These are phyloP conservation scores for Starmerella kuoi DNA, from an alignment of 805 yeast species.

Conservation along the genomic window DNA sequence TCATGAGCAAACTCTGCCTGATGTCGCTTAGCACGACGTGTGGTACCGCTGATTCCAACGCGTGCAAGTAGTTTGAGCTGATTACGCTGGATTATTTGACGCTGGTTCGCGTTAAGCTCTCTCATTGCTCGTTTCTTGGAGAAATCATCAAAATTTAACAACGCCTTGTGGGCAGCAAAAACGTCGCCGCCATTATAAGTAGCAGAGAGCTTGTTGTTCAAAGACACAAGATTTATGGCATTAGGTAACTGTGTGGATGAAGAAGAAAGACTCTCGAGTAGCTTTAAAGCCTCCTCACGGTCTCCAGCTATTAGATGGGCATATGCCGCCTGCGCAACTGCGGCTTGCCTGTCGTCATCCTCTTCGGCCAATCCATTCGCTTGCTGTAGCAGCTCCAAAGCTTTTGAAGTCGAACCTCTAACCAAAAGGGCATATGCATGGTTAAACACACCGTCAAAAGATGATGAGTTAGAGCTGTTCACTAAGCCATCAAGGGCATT, in stretches of 20 bases:
- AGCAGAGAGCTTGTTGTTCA: constrained; percentile 32
- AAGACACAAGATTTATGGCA: constrained; percentile 31
- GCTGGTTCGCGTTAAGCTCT: constrained; percentile 25
- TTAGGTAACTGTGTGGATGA: constrained; percentile 1
- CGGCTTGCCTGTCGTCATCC: constrained; percentile 38
- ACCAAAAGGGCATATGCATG: constrained; percentile 40
- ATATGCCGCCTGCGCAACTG: constrained; percentile 47
- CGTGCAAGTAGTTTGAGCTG: constrained; percentile 32
- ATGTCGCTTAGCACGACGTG: constrained; percentile 18
- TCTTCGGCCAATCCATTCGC: constrained; percentile 36
- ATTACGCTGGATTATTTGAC: constrained; percentile 31
- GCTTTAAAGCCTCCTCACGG: constrained; percentile 14
- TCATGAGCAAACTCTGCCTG: constrained; percentile 14
- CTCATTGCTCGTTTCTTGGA: neutral
- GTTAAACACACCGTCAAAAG: constrained; percentile 53
- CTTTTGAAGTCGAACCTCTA: constrained; percentile 31
- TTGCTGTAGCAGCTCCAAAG: constrained; percentile 35
- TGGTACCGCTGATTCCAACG: constrained; percentile 26
- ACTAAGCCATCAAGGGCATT: constrained; percentile 20
- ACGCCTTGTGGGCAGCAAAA: constrained; percentile 14
- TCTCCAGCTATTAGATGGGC: constrained; percentile 35
- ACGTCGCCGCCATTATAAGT: constrained; percentile 5
- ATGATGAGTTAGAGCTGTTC: constrained; percentile 5
- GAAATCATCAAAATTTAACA: constrained; percentile 14
- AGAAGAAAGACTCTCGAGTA: constrained; percentile 30